Percentiles rank a stretch among this genome's conserved stretches.
Conservation (phyloP, 768 basidiomycete species). For the Gelatoporia subvermispora region DNA sequence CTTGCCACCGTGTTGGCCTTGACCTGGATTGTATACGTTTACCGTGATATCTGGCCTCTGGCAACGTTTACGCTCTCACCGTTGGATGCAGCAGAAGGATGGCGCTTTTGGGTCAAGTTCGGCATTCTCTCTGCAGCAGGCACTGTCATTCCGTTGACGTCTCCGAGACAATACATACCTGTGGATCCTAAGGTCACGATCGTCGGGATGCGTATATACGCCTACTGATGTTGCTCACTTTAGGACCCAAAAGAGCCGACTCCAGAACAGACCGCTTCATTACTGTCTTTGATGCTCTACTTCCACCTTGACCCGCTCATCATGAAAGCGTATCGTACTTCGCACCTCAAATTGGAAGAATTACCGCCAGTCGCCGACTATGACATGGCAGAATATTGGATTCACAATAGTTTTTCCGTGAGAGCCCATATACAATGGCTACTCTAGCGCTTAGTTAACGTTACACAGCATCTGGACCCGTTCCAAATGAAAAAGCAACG, state of each 20-base stretch:
- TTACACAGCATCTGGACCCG: slow-evolving; percentile 29
- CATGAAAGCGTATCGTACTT: slow-evolving; percentile 31
- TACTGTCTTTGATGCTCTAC: slow-evolving; percentile 33
- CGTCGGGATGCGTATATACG: not conserved
- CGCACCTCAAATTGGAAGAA: slow-evolving; percentile 36
- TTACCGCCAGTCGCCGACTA: slow-evolving; percentile 45
- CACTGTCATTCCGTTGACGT: slow-evolving; percentile 46
- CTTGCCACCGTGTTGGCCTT: slow-evolving; percentile 42
- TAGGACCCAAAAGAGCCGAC: slow-evolving; percentile 1
- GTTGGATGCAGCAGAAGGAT: slow-evolving; percentile 41
- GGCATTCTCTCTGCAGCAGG: slow-evolving; percentile 37
- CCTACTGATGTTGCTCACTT: not conserved
- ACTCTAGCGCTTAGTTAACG: slow-evolving; percentile 18
- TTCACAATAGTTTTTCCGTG: slow-evolving; percentile 25
- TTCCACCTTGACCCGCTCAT: slow-evolving; percentile 50
- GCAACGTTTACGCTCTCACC: slow-evolving; percentile 44
- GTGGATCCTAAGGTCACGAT: slow-evolving; percentile 41
- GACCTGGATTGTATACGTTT: slow-evolving; percentile 43
- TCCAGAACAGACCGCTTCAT: slow-evolving; percentile 22
- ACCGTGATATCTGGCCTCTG: slow-evolving; percentile 55
- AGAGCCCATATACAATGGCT: slow-evolving; percentile 5
- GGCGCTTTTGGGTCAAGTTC: slow-evolving; percentile 50
- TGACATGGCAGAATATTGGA: slow-evolving; percentile 28
- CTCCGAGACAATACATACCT: slow-evolving; percentile 51
- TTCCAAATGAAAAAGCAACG: slow-evolving; percentile 24